Evolutionary conservation across 2,329 filamentous ascomycete genomes (phyloP).

Genomic region (Clonostachys byssicola): DNA sequence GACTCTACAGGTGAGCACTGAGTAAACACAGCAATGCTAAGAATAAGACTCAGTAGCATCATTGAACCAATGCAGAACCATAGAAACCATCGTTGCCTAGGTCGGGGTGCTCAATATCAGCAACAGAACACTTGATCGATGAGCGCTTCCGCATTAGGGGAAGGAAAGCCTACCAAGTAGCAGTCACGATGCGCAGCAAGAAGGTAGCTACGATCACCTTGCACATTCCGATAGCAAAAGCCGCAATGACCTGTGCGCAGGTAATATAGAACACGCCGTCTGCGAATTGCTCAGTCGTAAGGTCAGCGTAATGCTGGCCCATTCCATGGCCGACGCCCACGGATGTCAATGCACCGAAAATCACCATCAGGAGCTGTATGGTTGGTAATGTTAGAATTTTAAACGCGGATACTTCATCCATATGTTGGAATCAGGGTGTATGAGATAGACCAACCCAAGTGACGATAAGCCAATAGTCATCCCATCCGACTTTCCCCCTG

Average conservation of each 20-base stretch:
- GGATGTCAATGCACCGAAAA: background rate
- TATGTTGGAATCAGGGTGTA: no score
- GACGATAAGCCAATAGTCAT: background rate
- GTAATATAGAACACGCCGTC: background rate
- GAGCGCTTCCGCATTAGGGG: background rate
- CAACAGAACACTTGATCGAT: background rate
- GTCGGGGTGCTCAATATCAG: background rate
- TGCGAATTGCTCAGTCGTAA: background rate
- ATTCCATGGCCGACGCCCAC: background rate
- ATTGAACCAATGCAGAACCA: conserved; percentile 1
- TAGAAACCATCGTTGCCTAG: background rate
- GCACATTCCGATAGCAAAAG: conserved; percentile 1
- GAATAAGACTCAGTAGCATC: background rate
- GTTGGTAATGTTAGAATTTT: background rate
- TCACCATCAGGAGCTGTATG: background rate
- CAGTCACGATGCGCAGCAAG: conserved; percentile 1
- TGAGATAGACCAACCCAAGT: background rate
- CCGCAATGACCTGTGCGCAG: background rate
- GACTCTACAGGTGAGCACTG: conserved; percentile 1
- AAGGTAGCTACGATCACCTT: conserved; percentile 1
- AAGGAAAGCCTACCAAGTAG: background rate
- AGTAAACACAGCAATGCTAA: background rate
- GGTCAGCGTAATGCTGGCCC: background rate
- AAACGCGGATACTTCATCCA: background rate
- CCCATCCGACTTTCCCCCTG: conserved; percentile 1